Evolutionary conservation across 306 rosid genomes (phyloP).

Genomic region (Cucumis melo): DNA sequence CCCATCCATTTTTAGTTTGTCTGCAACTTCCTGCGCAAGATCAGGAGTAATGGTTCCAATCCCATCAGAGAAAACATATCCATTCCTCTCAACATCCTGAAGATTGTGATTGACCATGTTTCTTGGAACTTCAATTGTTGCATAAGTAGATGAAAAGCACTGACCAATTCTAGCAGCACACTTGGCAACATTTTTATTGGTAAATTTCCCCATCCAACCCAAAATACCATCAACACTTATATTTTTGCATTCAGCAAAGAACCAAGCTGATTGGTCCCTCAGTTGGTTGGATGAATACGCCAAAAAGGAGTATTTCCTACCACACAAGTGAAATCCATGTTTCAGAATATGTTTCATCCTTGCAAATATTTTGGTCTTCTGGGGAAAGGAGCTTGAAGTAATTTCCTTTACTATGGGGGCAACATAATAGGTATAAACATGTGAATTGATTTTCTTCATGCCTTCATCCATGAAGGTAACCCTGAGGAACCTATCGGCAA

Average conservation of each 20-base stretch:
- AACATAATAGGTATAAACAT: slow-evolving; percentile 42
- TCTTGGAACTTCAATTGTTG: slow-evolving; percentile 54
- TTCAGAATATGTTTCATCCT: slow-evolving; percentile 46
- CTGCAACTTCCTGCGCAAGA: slow-evolving; percentile 65
- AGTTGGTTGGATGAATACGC: slow-evolving; percentile 86
- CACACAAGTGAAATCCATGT: slow-evolving; percentile 52
- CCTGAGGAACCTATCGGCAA: slow-evolving; percentile 63
- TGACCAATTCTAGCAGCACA: slow-evolving; percentile 92
- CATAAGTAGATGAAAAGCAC: slow-evolving; percentile 87
- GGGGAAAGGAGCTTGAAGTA: slow-evolving; percentile 37
- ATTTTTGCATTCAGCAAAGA: slow-evolving; percentile 39
- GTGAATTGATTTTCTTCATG: slow-evolving; percentile 47
- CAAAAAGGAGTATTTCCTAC: slow-evolving; percentile 54
- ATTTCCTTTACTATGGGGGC: slow-evolving; percentile 69
- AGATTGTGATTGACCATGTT: slow-evolving; percentile 25
- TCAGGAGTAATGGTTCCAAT: slow-evolving; percentile 74
- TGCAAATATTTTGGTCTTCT: slow-evolving; percentile 40
- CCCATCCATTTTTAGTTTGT: slow-evolving; percentile 47
- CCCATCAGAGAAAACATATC: slow-evolving; percentile 64
- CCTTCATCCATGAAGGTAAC: slow-evolving; percentile 94
- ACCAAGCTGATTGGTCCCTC: slow-evolving; percentile 86
- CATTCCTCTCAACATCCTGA: slow-evolving; percentile 46
- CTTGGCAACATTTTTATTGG: slow-evolving; percentile 40
- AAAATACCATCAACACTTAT: slow-evolving; percentile 14
- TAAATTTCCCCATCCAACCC: slow-evolving; percentile 70